phyloP scores from a whole-genome alignment of 495 filamentous ascomycete species.

The Lasiosphaeria ovina region DNA sequence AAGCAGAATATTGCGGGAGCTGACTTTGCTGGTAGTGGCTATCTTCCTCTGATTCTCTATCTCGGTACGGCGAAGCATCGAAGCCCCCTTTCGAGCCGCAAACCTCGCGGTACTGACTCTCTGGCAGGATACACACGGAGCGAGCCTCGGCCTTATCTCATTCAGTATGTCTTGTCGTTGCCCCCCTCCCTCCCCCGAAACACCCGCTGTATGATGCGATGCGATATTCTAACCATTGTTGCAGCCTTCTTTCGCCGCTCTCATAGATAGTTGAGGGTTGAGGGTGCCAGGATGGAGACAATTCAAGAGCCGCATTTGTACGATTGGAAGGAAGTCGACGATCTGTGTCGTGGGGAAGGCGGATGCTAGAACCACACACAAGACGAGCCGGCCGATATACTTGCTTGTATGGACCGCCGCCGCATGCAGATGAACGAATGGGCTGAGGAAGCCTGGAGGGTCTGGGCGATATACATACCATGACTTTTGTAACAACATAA shows the following conservation, averaged over 20 bases:
- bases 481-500: slow-evolving; percentile 28
- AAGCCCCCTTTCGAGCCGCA: slow-evolving; percentile 3
- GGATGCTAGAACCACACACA: neutral
- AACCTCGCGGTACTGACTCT: slow-evolving; percentile 26
- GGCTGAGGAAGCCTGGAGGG: neutral
- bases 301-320: slow-evolving; percentile 20
- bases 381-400: neutral
- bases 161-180: slow-evolving; percentile 65
- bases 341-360: slow-evolving; percentile 1
- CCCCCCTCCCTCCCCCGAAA: neutral
- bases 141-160: slow-evolving; percentile 85
- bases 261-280: slow-evolving; percentile 39
- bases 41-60: slow-evolving; percentile 94
- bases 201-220: neutral
- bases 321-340: slow-evolving; percentile 11
- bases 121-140: slow-evolving; percentile 84
- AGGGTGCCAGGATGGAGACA: slow-evolving; percentile 1
- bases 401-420: neutral
- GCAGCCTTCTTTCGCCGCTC: slow-evolving; percentile 71
- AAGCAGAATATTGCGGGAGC: slow-evolving; percentile 17
- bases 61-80: slow-evolving; percentile 65
- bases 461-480: neutral
- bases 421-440: neutral
- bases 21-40: slow-evolving; percentile 66
- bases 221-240: slow-evolving; percentile 9